Conservation (phyloP, 768 basidiomycete species). For the Collybiopsis luxurians region DNA sequence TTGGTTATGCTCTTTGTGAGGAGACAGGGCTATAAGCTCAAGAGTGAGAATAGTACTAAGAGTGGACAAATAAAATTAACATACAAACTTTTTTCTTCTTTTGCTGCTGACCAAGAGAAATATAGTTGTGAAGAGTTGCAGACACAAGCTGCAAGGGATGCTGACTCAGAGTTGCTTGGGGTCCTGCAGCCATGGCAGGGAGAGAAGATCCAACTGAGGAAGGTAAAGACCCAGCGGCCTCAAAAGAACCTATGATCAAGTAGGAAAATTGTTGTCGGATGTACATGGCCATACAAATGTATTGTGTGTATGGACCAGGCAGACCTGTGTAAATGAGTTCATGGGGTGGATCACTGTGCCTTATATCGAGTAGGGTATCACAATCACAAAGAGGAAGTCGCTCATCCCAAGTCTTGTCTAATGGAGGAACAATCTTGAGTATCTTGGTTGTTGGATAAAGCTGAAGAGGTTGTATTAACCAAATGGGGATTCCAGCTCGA, state of each 20-base stretch:
- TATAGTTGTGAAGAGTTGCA: too few relatives aligned
- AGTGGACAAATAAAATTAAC: not conserved
- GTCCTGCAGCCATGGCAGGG: too few relatives aligned
- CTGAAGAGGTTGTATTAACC: not conserved
- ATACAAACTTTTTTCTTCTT: not conserved
- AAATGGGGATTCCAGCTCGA: not conserved
- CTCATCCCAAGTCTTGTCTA: not conserved
- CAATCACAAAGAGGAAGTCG: not conserved
- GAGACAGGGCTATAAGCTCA: not conserved
- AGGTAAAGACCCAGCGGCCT: not conserved
- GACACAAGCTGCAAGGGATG: too few relatives aligned
- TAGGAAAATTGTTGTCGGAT: not conserved
- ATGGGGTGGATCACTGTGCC: not conserved
- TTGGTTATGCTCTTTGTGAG: not conserved
- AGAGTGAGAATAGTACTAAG: not conserved
- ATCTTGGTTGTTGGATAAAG: not conserved
- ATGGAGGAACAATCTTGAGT: not conserved
- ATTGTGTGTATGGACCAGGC: not conserved
- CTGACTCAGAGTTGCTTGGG: too few relatives aligned
- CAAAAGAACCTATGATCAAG: not conserved
- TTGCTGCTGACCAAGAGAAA: too few relatives aligned
- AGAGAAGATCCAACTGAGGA: not conserved
- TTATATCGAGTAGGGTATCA: not conserved
- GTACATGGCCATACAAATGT: not conserved
- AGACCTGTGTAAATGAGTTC: not conserved